These are phyloP conservation scores for Stentor coeruleus DNA, from an alignment of 73 alveolate genomes.

Conservation along the genomic window DNA sequence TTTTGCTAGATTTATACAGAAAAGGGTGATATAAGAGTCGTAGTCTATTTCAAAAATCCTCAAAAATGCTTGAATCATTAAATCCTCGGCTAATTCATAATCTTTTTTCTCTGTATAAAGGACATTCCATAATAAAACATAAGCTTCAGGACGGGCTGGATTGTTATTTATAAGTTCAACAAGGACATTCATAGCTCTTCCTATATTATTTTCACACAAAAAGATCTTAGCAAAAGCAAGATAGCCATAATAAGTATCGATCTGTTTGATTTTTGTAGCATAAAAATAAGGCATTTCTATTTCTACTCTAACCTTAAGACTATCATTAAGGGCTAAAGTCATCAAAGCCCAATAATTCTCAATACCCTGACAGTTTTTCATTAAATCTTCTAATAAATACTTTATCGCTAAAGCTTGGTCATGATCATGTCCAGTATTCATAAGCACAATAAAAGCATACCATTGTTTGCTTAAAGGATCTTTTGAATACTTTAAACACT, in stretches of 20 bases:
- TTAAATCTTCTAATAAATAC: not conserved
- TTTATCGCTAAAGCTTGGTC: not conserved
- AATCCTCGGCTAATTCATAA: conserved; percentile 23
- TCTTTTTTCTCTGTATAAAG: not conserved
- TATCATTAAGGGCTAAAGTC: not conserved
- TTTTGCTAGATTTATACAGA: conserved; percentile 8
- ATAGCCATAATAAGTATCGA: conserved; percentile 45
- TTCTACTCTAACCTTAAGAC: not conserved
- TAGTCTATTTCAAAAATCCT: not conserved
- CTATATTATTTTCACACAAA: conserved; percentile 5
- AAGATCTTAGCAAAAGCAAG: conserved; percentile 57
- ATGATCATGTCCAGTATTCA: not conserved
- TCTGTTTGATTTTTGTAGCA: conserved; percentile 40
- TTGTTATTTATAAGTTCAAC: conserved; percentile 35
- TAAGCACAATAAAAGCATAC: not conserved
- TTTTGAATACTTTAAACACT: not conserved
- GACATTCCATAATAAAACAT: conserved; percentile 46
- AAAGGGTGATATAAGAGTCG: not conserved
- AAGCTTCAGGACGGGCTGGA: conserved; percentile 54
- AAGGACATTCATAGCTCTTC: conserved; percentile 36
- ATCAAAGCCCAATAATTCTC: not conserved
- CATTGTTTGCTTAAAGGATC: not conserved
- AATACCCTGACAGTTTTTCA: not conserved
- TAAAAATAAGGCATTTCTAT: conserved; percentile 33
- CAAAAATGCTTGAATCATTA: not conserved